A percentile compares a stretch with the other conserved stretches of the same genome.
These are phyloP conservation scores for Aspergillus olivimuriae DNA, from an alignment of 495 filamentous ascomycete genomes.

Conservation along the genomic window DNA sequence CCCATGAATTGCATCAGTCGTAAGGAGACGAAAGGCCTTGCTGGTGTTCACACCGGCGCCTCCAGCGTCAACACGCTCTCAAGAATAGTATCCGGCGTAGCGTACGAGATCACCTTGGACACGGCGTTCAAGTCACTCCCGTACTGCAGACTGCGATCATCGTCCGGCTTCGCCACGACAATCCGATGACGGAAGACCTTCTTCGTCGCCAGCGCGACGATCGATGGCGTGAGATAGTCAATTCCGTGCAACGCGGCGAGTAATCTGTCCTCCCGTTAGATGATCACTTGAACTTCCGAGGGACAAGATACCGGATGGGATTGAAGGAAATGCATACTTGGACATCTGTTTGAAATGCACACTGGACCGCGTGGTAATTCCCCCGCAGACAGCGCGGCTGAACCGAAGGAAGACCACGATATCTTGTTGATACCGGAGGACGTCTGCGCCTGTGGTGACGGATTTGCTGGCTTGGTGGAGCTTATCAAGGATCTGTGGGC, in stretches of 20 bases:
- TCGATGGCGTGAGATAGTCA: slow-evolving; percentile 74
- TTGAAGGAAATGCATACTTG: no score
- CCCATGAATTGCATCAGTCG: neutral
- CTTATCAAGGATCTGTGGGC: slow-evolving; percentile 28
- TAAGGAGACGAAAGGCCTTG: neutral
- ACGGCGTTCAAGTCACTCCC: slow-evolving; percentile 74
- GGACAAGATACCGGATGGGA: neutral
- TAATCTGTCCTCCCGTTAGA: no score
- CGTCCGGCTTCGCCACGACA: slow-evolving; percentile 55
- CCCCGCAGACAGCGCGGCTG: slow-evolving; percentile 75
- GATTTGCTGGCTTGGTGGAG: slow-evolving; percentile 29
- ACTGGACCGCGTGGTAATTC: slow-evolving; percentile 71
- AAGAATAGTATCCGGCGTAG: slow-evolving; percentile 70
- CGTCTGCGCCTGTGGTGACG: slow-evolving; percentile 53
- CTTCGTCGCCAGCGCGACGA: slow-evolving; percentile 74
- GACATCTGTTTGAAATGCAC: slow-evolving; percentile 64
- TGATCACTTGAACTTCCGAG: slow-evolving; percentile 1
- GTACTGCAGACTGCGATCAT: slow-evolving; percentile 88
- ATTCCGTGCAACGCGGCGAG: slow-evolving; percentile 81
- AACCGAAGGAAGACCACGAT: slow-evolving; percentile 77
- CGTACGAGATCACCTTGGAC: slow-evolving; percentile 53
- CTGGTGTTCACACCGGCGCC: slow-evolving; percentile 50
- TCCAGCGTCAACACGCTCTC: slow-evolving; percentile 77
- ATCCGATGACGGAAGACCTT: slow-evolving; percentile 89
- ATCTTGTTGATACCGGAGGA: slow-evolving; percentile 77